phyloP scores from a whole-genome alignment of 108 stramenopile genomes.

The Nitzschia inconspicua region DNA sequence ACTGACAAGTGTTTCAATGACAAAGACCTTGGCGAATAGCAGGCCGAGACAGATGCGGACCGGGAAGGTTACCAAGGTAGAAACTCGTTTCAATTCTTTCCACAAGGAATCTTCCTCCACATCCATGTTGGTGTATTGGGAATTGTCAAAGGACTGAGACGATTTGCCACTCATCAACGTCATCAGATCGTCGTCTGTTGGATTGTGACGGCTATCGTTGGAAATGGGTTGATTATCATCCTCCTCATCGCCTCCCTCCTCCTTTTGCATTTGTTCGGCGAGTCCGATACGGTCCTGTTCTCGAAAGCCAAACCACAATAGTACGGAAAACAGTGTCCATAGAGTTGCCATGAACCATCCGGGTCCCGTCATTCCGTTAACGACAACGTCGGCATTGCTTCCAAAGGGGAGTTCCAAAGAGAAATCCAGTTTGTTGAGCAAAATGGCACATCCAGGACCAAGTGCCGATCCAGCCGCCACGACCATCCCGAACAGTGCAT shows the following conservation, averaged over 20 bases:
- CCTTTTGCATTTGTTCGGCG: slow-evolving; percentile 48
- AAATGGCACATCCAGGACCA: slow-evolving; percentile 78
- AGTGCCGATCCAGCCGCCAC: slow-evolving; percentile 79
- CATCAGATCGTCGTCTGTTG: background rate
- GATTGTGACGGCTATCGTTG: too few relatives aligned
- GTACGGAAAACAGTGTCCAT: slow-evolving; percentile 53
- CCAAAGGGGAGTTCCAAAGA: slow-evolving; percentile 34
- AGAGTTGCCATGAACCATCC: slow-evolving; percentile 80
- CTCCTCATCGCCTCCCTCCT: slow-evolving; percentile 24
- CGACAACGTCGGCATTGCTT: slow-evolving; percentile 23
- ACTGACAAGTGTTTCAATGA: slow-evolving; percentile 73
- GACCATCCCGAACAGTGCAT: slow-evolving; percentile 76
- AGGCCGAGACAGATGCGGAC: slow-evolving; percentile 62
- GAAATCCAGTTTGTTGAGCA: slow-evolving; percentile 53
- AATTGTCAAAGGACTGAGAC: background rate
- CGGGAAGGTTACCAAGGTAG: slow-evolving; percentile 39
- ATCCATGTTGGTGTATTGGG: too few relatives aligned
- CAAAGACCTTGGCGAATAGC: slow-evolving; percentile 82
- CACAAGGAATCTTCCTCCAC: background rate
- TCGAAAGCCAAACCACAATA: slow-evolving; percentile 38
- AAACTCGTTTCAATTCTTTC: slow-evolving; percentile 15
- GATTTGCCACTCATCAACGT: background rate
- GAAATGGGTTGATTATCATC: too few relatives aligned
- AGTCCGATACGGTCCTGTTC: slow-evolving; percentile 65
- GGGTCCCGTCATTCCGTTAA: slow-evolving; percentile 83